Evolutionary conservation across 352 stramenopile species (phyloP).

Genomic region (Phytophthora niederhauseri): DNA sequence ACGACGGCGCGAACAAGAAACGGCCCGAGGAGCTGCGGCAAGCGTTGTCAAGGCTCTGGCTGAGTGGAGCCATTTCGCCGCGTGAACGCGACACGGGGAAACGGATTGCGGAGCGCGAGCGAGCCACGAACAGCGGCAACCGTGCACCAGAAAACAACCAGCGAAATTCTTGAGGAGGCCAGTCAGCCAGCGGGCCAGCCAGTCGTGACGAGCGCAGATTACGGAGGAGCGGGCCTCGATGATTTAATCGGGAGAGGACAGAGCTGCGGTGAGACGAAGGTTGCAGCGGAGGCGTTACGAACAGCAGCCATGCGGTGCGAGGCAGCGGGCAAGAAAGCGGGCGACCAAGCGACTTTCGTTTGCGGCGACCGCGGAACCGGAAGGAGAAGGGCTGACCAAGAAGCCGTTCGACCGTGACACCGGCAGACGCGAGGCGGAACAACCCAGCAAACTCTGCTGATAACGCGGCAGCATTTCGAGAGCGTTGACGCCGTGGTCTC

Average conservation of each 20-base stretch:
- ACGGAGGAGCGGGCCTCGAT: slow-evolving; percentile 17
- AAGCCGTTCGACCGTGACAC: slow-evolving; percentile 18
- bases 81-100: slow-evolving; percentile 36
- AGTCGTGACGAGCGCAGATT: slow-evolving; percentile 31
- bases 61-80: slow-evolving; percentile 34
- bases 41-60: slow-evolving; percentile 34
- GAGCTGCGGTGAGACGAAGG: slow-evolving; percentile 26
- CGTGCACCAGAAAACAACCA: slow-evolving; percentile 36
- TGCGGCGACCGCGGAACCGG: slow-evolving; percentile 21
- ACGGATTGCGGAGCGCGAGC: slow-evolving; percentile 26
- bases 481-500: too few species aligned
- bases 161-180: slow-evolving; percentile 26
- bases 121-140: slow-evolving; percentile 26
- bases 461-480: slow-evolving; percentile 4
- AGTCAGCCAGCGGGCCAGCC: slow-evolving; percentile 14
- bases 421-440: slow-evolving; percentile 15
- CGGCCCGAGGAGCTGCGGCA: slow-evolving; percentile 21
- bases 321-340: slow-evolving; percentile 23
- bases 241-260: slow-evolving; percentile 22
- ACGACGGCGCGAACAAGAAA: slow-evolving; percentile 41
- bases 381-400: slow-evolving; percentile 12
- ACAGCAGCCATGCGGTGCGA: slow-evolving; percentile 29
- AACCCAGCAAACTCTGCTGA: slow-evolving; percentile 7
- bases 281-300: slow-evolving; percentile 30
- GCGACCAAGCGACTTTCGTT: slow-evolving; percentile 27